phyloP scores from a whole-genome alignment of 2,329 filamentous ascomycete genomes.

The Alternaria angustiovoidea region DNA sequence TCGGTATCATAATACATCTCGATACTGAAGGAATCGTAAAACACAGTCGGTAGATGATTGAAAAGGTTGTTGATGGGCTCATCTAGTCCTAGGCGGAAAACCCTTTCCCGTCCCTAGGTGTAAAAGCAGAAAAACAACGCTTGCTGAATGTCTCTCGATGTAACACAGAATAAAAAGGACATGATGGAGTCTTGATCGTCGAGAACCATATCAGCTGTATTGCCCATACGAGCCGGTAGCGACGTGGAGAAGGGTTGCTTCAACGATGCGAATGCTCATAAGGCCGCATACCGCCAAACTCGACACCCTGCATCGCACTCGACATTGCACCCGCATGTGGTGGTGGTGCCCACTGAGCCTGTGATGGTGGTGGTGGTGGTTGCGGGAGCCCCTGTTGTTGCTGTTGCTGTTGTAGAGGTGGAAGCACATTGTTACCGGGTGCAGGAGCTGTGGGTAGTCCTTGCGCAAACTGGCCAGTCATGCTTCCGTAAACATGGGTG shows the following conservation, averaged over 20 bases:
- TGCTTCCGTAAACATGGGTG: conserved; percentile 58
- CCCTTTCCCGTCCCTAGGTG: conserved; percentile 1
- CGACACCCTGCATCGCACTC: conserved; percentile 59
- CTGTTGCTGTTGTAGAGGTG: conserved; percentile 51
- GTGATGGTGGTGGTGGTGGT: conserved; percentile 43
- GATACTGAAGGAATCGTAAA: conserved; percentile 12
- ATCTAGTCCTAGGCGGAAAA: not conserved
- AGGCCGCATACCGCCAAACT: conserved; percentile 52
- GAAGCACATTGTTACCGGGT: conserved; percentile 43
- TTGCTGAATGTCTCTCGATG: not conserved
- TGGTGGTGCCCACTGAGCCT: conserved; percentile 46
- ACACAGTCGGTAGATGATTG: conserved; percentile 7
- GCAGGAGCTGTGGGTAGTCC: conserved; percentile 44
- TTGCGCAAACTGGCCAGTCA: conserved; percentile 55
- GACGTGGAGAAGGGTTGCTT: not conserved
- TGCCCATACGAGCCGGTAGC: not conserved
- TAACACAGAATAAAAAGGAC: not conserved
- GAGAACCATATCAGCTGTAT: not conserved
- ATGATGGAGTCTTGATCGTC: not conserved
- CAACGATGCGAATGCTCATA: conserved; percentile 47
- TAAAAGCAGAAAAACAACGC: conserved; percentile 3
- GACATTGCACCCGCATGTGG: conserved; percentile 50
- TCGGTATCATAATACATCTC: conserved; percentile 12
- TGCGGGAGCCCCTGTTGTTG: conserved; percentile 16
- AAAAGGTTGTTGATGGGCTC: conserved; percentile 1